phyloP scores from a whole-genome alignment of 805 yeast genomes.

The Candida sonorensis region DNA sequence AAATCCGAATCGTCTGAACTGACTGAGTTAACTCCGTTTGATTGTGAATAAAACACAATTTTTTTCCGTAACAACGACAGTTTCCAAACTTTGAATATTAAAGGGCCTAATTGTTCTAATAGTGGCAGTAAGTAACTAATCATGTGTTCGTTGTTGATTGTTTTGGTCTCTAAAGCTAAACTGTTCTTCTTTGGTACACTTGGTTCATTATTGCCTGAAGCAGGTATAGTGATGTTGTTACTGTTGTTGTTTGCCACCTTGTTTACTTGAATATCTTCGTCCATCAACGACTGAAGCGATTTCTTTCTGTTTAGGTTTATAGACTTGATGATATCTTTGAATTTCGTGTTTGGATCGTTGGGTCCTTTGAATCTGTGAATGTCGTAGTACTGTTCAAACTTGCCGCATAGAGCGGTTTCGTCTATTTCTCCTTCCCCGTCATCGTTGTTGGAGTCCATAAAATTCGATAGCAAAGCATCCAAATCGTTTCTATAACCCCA shows the following conservation, averaged over 20 bases:
- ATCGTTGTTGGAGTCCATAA: slow-evolving; percentile 16
- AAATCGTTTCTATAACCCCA: slow-evolving; percentile 37
- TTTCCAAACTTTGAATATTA: slow-evolving; percentile 59
- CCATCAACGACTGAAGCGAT: slow-evolving; percentile 16
- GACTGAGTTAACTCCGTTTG: no score
- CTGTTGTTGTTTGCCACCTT: slow-evolving; percentile 8
- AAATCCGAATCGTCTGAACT: no score
- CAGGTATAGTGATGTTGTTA: slow-evolving; percentile 6
- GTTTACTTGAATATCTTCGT: no score
- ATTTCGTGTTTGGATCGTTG: slow-evolving; percentile 19
- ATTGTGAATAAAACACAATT: slow-evolving; percentile 39
- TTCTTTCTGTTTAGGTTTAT: slow-evolving; percentile 14
- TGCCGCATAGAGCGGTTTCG: no score
- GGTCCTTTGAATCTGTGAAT: slow-evolving; percentile 26
- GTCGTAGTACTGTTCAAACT: slow-evolving; percentile 22
- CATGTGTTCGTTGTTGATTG: slow-evolving; percentile 33
- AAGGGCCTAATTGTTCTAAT: slow-evolving; percentile 53
- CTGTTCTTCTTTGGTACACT: slow-evolving; percentile 4
- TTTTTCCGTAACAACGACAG: slow-evolving; percentile 51
- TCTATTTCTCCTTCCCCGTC: slow-evolving; percentile 12
- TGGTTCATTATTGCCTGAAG: slow-evolving; percentile 12
- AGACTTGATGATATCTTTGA: slow-evolving; percentile 17
- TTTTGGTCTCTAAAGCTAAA: slow-evolving; percentile 6
- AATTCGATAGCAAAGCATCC: slow-evolving; percentile 24
- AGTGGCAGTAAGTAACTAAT: slow-evolving; percentile 38